These are phyloP conservation scores for Chaetomium strumarium DNA, from an alignment of 2,329 filamentous ascomycete genomes.

Conservation along the genomic window DNA sequence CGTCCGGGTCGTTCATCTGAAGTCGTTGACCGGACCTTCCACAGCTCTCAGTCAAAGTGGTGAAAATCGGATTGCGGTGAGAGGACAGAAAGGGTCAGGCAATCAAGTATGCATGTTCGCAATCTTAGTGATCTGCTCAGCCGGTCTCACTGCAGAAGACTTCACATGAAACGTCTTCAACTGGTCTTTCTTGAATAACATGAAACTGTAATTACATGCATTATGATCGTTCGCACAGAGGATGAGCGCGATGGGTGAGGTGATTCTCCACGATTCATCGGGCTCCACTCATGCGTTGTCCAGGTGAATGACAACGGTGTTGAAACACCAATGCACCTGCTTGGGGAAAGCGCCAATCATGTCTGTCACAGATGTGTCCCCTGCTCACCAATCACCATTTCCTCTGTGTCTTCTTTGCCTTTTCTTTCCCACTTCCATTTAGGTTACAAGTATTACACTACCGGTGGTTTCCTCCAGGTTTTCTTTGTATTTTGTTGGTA, in stretches of 20 bases:
- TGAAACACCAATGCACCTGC: background rate
- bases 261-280: slow-evolving; percentile 1
- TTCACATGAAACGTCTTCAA: background rate
- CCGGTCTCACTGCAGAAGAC: too few species aligned
- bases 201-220: background rate
- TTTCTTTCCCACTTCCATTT: background rate
- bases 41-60: too few species aligned
- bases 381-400: background rate
- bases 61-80: background rate
- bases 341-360: background rate
- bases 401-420: background rate
- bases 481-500: too few species aligned
- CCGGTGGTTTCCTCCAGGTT: too few species aligned
- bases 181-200: too few species aligned
- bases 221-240: background rate
- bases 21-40: background rate
- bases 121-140: background rate
- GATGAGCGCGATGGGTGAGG: background rate
- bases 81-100: background rate
- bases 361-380: background rate
- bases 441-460: too few species aligned
- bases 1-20: slow-evolving; percentile 12
- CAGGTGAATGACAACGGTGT: slow-evolving; percentile 10
- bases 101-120: background rate
- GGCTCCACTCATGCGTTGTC: slow-evolving; percentile 15